A percentile compares a stretch with the other conserved stretches of the same genome.
These are phyloP conservation scores for Takashimella tepidaria DNA, from an alignment of 1,284 basidiomycete genomes.

Conservation along the genomic window DNA sequence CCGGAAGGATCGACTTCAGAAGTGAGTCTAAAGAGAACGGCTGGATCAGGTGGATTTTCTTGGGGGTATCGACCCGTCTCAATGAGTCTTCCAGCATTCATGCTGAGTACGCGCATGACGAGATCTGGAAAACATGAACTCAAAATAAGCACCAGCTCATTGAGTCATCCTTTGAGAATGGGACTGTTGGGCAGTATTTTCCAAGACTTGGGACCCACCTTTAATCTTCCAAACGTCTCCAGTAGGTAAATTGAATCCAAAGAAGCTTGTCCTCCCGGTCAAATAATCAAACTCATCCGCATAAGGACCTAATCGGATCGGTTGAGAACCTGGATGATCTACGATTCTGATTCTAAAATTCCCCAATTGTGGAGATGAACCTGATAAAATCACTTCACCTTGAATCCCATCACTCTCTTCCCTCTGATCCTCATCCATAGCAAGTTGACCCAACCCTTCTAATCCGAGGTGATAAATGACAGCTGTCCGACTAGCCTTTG, in stretches of 20 bases:
- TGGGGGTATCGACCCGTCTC: constrained; percentile 56
- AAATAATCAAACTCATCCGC: constrained; percentile 59
- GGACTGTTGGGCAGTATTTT: no score
- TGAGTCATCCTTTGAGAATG: no score
- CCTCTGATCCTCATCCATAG: constrained; percentile 62
- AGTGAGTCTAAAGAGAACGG: constrained; percentile 63
- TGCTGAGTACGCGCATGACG: constrained; percentile 60
- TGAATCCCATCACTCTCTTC: constrained; percentile 53
- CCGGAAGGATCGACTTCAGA: constrained; percentile 27
- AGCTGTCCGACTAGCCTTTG: constrained; percentile 59
- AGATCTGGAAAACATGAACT: constrained; percentile 51
- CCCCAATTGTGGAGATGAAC: constrained; percentile 69
- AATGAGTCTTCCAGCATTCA: constrained; percentile 56
- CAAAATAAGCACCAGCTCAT: no score
- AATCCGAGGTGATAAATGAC: constrained; percentile 79
- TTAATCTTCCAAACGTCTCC: constrained; percentile 79
- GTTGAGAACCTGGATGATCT: constrained; percentile 63
- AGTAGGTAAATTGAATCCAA: constrained; percentile 59
- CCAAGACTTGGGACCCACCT: no score
- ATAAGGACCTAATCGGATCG: constrained; percentile 53
- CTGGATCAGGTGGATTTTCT: constrained; percentile 61
- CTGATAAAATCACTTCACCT: constrained; percentile 63
- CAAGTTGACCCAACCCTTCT: constrained; percentile 75
- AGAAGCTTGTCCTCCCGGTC: constrained; percentile 66
- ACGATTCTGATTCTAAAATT: constrained; percentile 73